Base-by-base conservation (phyloP, 78 protist species). In the Dictyostelium firmibasis region DNA sequence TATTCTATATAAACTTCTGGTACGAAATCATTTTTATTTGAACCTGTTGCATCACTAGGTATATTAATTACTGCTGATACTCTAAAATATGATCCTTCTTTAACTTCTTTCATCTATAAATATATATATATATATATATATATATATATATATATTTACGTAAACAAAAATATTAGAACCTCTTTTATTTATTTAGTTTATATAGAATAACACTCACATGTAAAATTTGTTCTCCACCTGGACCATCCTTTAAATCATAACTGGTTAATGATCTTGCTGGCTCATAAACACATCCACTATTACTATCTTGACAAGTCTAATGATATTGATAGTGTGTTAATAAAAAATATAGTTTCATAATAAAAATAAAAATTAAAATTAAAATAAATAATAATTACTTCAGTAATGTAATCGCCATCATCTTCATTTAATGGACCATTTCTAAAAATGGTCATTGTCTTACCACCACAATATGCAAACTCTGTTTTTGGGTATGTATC, bases 401-500 rank as follows among this genome's bases (percentile, higher is more conserved):
- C 67, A 43, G 64, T 16, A 13, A 64, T 43, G 14, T 44, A 62
- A 41, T 88, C 93, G 33, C 93, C 93, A 16, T 88, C 93, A 6
- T 62, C 64, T 50, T 88, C 41, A 44, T 62, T 83, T 38, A 31
- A 14, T 29, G 93, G 86, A 79, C 60, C 93, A 77, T 81, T 38
- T 88, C 93, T 88, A 53, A 64, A 88, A 2, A 88, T 67, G 2
- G 1, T 10, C 8, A 88, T 9, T 18, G 4, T 13, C 33, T 88
- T 77, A 16, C 93, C 93, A 88, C 93, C 93, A 36, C 83, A 33
- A 69, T 29, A 43, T 14, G 93, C 93, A 67, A 79, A 88, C 4
- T 62, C 82, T 38, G 14, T 62, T 47, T 67, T 77, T 31, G 29
- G 8, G 29, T 25, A 67, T 27, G 29, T 60, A 60, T 60, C 27